Base-by-base conservation (phyloP, 176 grass and related monocot species). In the Alloteropsis semialata region DNA sequence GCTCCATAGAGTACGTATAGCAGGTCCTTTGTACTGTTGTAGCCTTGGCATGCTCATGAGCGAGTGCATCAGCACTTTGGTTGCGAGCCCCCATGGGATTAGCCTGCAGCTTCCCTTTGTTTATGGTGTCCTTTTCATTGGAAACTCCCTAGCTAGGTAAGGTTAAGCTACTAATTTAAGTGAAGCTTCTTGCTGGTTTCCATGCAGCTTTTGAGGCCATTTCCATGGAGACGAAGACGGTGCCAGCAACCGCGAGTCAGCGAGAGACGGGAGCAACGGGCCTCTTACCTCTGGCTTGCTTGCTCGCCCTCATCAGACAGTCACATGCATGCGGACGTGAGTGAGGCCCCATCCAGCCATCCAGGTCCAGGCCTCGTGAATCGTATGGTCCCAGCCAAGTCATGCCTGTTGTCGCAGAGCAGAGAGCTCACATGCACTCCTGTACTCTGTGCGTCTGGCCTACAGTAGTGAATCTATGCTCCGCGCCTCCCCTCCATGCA, bases 101-200 rank as follows among this genome's bases (percentile, higher is more conserved):
- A 41, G 13, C 54, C 72, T 82, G 79, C 50, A 69, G 48, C 49
- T 42, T 82, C 24, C 39, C 3, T 84, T 84, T 76, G 61, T 66
- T 44, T 66, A 65, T 55, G 54, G 9, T 56, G 54, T 24, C 22
- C 8, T 24, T 41, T 19, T 15, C 2, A n/a, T 21, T 66, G 50
- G 49, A 14, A 44, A 42, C 33, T 50, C 70, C 22, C n/a, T 18
- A 49, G 46, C n/a, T n/a, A n/a, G n/a, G 46, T 43, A 43, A 43
- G 11, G 41, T 10, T 43, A 43, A 43, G 41, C 6, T 3, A 1
- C 2, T 49, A 74, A 50, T 75, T 41, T n/a, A 65, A 30, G n/a
- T 42, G 60, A 43, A 76, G 7, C 29, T 76, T 74, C 57, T 6
- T 29, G 60, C 70, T 6, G 49, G 38, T 87, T 87, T 81, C 43